These are phyloP conservation scores for Phoenix roebelenii DNA, from an alignment of 176 grass and related monocot genomes.

Conservation along the genomic window DNA sequence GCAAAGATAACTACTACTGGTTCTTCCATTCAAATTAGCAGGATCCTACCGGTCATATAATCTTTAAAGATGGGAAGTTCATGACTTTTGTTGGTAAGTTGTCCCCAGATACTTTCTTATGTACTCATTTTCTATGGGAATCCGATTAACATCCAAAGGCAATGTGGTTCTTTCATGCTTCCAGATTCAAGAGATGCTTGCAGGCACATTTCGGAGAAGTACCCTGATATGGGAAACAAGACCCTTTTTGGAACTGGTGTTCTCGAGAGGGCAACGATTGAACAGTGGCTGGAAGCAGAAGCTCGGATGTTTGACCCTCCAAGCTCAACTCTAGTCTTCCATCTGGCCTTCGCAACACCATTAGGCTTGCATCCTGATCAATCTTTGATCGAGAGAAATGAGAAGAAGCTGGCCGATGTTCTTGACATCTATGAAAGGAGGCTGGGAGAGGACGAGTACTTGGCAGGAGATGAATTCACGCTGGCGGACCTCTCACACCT, in stretches of 20 bases:
- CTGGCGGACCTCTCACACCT: slow-evolving; percentile 70
- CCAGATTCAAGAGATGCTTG: slow-evolving; percentile 71
- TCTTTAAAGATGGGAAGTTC: slow-evolving; percentile 63
- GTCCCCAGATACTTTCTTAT: too few species aligned
- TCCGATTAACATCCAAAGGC: too few species aligned
- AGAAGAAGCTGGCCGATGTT: slow-evolving; percentile 41
- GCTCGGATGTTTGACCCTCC: slow-evolving; percentile 47
- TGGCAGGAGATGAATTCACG: slow-evolving; percentile 49
- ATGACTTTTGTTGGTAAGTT: slow-evolving; percentile 50
- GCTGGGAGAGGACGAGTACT: slow-evolving; percentile 34
- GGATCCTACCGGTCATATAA: slow-evolving; percentile 82
- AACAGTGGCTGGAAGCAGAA: slow-evolving; percentile 79
- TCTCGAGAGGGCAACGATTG: slow-evolving; percentile 64
- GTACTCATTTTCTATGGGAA: too few species aligned
- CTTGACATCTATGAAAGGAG: slow-evolving; percentile 44
- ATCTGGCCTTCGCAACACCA: slow-evolving; percentile 55
- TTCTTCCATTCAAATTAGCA: slow-evolving; percentile 16
- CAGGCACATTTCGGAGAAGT: slow-evolving; percentile 49
- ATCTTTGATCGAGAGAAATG: slow-evolving; percentile 32
- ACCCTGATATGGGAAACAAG: slow-evolving; percentile 50
- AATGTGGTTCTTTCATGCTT: not conserved
- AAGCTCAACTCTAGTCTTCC: slow-evolving; percentile 68
- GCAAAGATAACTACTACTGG: not conserved
- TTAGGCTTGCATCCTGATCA: slow-evolving; percentile 34
- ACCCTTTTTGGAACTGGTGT: slow-evolving; percentile 45